phyloP scores from a whole-genome alignment of 306 rosid genomes.

The Purshia tridentata region DNA sequence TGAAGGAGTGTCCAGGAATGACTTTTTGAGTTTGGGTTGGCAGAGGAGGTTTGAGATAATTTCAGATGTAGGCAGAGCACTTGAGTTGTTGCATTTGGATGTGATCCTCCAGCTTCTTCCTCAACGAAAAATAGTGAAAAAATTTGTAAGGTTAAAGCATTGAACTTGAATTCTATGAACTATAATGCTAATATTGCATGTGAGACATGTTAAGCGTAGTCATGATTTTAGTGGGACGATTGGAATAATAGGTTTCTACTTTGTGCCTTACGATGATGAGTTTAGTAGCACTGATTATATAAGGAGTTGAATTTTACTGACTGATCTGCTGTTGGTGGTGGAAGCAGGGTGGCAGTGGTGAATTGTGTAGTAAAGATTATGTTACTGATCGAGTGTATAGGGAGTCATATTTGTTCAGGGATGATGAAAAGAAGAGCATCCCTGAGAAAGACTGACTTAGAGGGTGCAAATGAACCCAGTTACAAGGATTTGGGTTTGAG shows the following conservation, averaged over 20 bases:
- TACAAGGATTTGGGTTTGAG: constrained; percentile 41
- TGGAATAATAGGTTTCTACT: constrained; percentile 69
- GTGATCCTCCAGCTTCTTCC: constrained; percentile 93
- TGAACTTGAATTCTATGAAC: constrained; percentile 65
- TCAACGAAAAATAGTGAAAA: constrained; percentile 68
- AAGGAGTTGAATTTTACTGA: constrained; percentile 60
- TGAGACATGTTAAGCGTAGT: constrained; percentile 49
- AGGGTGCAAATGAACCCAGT: constrained; percentile 42
- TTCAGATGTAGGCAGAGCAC: constrained; percentile 76
- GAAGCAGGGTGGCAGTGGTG: constrained; percentile 86
- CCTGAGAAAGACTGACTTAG: constrained; percentile 43
- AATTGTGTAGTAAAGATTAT: constrained; percentile 82
- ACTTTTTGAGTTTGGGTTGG: constrained; percentile 75
- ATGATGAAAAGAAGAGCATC: constrained; percentile 63
- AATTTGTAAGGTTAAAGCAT: constrained; percentile 48
- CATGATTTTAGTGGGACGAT: constrained; percentile 58
- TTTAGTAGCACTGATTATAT: constrained; percentile 62
- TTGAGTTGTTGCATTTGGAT: constrained; percentile 81
- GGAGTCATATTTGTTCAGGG: constrained; percentile 96
- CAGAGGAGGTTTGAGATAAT: constrained; percentile 70
- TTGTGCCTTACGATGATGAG: constrained; percentile 82
- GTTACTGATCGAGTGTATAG: constrained; percentile 97
- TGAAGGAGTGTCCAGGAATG: constrained; percentile 87
- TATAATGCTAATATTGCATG: constrained; percentile 58
- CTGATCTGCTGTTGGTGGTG: constrained; percentile 73